A percentile compares a stretch with the other conserved stretches of the same genome.
Evolutionary conservation across 345 rosid species (phyloP).

Genomic region (Erysimum cheiranthoides): DNA sequence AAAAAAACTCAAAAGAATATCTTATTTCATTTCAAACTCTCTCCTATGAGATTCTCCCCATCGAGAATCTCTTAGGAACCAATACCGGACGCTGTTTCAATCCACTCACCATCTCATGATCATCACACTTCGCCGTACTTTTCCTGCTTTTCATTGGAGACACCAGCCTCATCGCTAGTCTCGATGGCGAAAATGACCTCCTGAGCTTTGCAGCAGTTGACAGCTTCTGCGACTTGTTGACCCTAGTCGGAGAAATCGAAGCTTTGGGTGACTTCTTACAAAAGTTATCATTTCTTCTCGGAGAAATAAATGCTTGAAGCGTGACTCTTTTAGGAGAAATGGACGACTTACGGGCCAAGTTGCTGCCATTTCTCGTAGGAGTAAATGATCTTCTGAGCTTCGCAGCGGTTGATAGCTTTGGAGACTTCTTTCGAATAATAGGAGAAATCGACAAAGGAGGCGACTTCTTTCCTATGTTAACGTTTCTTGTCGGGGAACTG

Average conservation of each 20-base stretch:
- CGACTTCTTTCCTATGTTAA: conserved; percentile 17
- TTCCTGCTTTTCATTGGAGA: conserved; percentile 85
- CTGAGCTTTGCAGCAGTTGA: conserved; percentile 69
- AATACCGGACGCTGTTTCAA: conserved; percentile 71
- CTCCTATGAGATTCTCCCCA: conserved; percentile 52
- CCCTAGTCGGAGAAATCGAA: conserved; percentile 38
- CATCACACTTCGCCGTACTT: conserved; percentile 55
- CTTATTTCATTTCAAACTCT: conserved; percentile 16
- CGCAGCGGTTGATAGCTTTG: conserved; percentile 61
- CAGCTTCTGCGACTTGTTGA: conserved; percentile 57
- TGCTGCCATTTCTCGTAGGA: conserved; percentile 56
- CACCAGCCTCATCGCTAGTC: conserved; percentile 68
- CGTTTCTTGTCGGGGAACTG: conserved; percentile 28
- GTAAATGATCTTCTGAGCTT: conserved; percentile 84
- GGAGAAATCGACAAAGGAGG: conserved; percentile 22
- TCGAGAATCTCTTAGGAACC: conserved; percentile 55
- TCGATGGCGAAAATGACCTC: conserved; percentile 86
- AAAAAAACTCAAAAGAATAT: neutral
- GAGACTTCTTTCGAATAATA: conserved; percentile 56
- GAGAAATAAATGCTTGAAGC: conserved; percentile 43
- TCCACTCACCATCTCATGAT: conserved; percentile 49
- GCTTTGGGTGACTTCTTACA: conserved; percentile 36
- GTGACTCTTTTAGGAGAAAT: conserved; percentile 51
- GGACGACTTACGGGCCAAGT: conserved; percentile 19
- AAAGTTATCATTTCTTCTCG: conserved; percentile 29